Evolutionary conservation across 169 alveolate species (phyloP).

Genomic region (Cryptosporidium parvum): DNA sequence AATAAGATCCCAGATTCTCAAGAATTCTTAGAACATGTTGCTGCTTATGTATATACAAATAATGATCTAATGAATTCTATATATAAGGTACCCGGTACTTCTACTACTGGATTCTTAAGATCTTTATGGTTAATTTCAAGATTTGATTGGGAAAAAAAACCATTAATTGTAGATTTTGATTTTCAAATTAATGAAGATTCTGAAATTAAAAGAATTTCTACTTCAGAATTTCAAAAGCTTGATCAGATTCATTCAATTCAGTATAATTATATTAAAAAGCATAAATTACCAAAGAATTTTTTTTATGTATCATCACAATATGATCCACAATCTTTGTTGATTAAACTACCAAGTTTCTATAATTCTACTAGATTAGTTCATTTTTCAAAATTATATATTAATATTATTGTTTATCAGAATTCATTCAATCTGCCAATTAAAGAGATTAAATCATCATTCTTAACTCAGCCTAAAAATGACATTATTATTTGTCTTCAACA

Average conservation of each 20-base stretch:
- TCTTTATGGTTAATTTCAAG: conserved; percentile 37
- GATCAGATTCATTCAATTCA: conserved; percentile 38
- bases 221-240: conserved; percentile 11
- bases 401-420: conserved; percentile 19
- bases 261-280: conserved; percentile 11
- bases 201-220: not conserved
- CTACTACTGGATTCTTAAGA: conserved; percentile 65
- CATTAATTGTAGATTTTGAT: conserved; percentile 50
- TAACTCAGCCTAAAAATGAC: conserved; percentile 21
- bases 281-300: not conserved
- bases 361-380: conserved; percentile 38
- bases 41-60: conserved; percentile 41
- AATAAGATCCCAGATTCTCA: conserved; percentile 38
- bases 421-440: conserved; percentile 6
- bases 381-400: conserved; percentile 25
- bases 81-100: conserved; percentile 6
- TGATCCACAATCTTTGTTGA: conserved; percentile 69
- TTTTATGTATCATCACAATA: conserved; percentile 46
- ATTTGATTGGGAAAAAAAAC: conserved; percentile 53
- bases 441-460: not conserved
- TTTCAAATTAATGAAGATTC: conserved; percentile 32
- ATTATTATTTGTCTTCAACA: conserved; percentile 8
- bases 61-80: conserved; percentile 10
- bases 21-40: conserved; percentile 63
- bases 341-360: conserved; percentile 43